These are phyloP conservation scores for Plantago ovata DNA, from an alignment of 257 asterid genomes.

Conservation along the genomic window DNA sequence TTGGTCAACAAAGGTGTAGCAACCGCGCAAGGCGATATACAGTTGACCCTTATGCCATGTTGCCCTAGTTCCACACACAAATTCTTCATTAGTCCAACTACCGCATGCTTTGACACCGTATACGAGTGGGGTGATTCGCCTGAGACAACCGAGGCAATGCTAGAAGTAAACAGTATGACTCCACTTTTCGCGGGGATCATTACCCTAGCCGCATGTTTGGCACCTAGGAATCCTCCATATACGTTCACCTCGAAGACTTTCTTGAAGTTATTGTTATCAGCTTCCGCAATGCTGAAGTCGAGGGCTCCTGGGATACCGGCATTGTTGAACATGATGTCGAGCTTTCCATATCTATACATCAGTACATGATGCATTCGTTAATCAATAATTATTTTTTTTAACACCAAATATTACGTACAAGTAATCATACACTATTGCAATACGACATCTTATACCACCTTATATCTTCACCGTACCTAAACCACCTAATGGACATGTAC, in stretches of 20 bases:
- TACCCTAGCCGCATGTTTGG: slow-evolving; percentile 66
- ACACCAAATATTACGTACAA: no score
- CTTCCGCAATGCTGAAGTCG: slow-evolving; percentile 43
- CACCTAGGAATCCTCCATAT: slow-evolving; percentile 58
- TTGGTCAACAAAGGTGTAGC: slow-evolving; percentile 55
- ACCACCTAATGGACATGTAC: no score
- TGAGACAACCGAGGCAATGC: slow-evolving; percentile 43
- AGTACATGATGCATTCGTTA: no score
- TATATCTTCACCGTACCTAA: no score
- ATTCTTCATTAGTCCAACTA: slow-evolving; percentile 65
- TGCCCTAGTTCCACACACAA: slow-evolving; percentile 68
- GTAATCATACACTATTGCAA: no score
- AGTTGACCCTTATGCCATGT: slow-evolving; percentile 63
- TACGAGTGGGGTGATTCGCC: slow-evolving; percentile 71
- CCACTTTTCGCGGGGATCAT: slow-evolving; percentile 77
- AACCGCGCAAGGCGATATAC: slow-evolving; percentile 73
- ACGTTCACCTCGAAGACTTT: slow-evolving; percentile 68
- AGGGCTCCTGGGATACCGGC: slow-evolving; percentile 64
- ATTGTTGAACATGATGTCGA: slow-evolving; percentile 80
- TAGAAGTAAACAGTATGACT: slow-evolving; percentile 51
- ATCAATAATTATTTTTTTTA: no score
- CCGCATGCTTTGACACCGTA: slow-evolving; percentile 62
- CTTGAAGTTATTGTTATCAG: slow-evolving; percentile 51
- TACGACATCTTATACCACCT: no score
- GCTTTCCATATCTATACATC: slow-evolving; percentile 32